These are phyloP conservation scores for Lathyrus oleraceus DNA, from an alignment of 306 rosid genomes.

Conservation along the genomic window DNA sequence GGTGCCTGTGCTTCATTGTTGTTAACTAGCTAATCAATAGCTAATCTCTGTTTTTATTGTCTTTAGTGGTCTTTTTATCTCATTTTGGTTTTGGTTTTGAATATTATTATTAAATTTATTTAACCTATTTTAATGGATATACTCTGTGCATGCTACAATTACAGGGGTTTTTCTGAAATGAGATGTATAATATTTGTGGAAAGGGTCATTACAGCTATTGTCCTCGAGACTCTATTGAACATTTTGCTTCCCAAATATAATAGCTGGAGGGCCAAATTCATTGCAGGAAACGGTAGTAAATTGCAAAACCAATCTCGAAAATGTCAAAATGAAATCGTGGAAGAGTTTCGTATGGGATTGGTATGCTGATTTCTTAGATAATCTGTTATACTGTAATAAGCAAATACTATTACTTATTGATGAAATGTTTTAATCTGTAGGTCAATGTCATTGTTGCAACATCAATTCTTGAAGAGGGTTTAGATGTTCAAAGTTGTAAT, in stretches of 20 bases:
- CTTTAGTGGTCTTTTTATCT: no score
- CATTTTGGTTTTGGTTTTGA: no score
- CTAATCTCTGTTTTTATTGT: no score
- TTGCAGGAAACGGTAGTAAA: constrained; percentile 59
- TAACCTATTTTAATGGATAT: constrained; percentile 25
- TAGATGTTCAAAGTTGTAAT: constrained; percentile 89
- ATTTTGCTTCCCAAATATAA: constrained; percentile 60
- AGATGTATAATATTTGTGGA: constrained; percentile 87
- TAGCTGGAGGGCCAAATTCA: constrained; percentile 72
- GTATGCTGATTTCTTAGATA: constrained; percentile 44
- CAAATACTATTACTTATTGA: constrained; percentile 20
- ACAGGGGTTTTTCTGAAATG: constrained; percentile 58
- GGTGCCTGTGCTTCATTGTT: no score
- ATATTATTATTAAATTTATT: not conserved
- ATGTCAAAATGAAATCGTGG: constrained; percentile 72
- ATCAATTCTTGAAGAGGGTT: constrained; percentile 93
- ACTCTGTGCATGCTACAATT: not conserved
- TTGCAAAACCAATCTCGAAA: constrained; percentile 62
- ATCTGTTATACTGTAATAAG: constrained; percentile 7
- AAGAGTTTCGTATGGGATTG: constrained; percentile 74
- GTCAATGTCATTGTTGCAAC: constrained; percentile 90
- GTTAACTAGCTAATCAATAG: no score
- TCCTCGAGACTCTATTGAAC: constrained; percentile 53
- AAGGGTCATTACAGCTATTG: constrained; percentile 76
- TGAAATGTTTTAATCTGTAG: constrained; percentile 45